Percentiles rank a stretch among this genome's conserved stretches.
Conservation (phyloP, 257 asterid genomes). For the Solanum verrucosum region DNA sequence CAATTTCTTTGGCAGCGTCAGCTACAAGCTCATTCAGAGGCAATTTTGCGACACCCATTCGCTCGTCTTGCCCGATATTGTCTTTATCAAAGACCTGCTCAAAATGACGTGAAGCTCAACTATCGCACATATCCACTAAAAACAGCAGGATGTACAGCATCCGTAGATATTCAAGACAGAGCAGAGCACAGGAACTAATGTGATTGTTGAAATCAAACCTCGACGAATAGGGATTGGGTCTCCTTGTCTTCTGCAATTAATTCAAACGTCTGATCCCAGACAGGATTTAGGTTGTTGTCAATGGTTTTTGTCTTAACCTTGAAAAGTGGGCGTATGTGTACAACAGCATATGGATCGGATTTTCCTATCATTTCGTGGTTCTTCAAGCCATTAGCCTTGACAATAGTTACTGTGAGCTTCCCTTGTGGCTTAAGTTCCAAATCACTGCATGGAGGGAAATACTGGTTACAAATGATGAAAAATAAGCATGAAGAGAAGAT, state of each 20-base stretch:
- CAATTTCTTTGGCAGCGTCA: slow-evolving; percentile 47
- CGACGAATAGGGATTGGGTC: slow-evolving; percentile 72
- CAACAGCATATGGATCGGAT: slow-evolving; percentile 84
- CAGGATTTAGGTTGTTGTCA: slow-evolving; percentile 89
- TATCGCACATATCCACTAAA: neutral
- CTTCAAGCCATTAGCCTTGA: slow-evolving; percentile 69
- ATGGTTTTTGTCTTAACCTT: slow-evolving; percentile 86
- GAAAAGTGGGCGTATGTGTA: slow-evolving; percentile 78
- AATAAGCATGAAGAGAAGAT: neutral
- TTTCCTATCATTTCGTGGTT: slow-evolving; percentile 93
- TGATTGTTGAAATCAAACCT: slow-evolving; percentile 34
- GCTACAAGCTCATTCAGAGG: slow-evolving; percentile 66
- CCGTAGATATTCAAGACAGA: neutral
- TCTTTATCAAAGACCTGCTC: slow-evolving; percentile 82
- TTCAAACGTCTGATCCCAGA: slow-evolving; percentile 73
- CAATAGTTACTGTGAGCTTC: slow-evolving; percentile 50
- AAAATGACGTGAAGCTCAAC: neutral
- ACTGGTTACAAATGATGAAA: neutral
- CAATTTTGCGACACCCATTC: slow-evolving; percentile 60
- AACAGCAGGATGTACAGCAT: neutral
- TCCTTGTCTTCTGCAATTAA: slow-evolving; percentile 96
- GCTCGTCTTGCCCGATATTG: slow-evolving; percentile 75
- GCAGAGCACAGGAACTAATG: neutral
- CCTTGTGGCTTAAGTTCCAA: slow-evolving; percentile 99
- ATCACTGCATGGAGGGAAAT: slow-evolving; percentile 42